phyloP scores from a whole-genome alignment of 805 yeast species.

The Yamadazyma ubonensis region DNA sequence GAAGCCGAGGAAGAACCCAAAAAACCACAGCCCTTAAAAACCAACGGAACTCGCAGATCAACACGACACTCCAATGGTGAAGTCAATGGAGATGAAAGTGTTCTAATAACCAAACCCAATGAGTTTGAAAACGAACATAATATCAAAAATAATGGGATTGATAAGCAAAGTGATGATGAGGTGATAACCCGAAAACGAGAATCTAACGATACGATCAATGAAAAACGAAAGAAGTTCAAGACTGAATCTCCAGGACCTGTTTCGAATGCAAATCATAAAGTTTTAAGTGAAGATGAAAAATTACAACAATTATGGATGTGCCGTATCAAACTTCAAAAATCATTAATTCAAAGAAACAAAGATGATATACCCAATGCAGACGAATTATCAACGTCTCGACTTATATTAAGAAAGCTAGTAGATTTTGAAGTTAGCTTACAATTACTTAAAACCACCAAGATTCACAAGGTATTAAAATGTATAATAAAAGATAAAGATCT shows the following conservation, averaged over 20 bases:
- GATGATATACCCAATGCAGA: slow-evolving; percentile 43
- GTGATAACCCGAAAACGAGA: slow-evolving; percentile 11
- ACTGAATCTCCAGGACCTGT: slow-evolving; percentile 17
- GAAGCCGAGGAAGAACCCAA: background rate
- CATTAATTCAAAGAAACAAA: slow-evolving; percentile 44
- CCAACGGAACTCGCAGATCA: background rate
- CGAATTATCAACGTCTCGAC: slow-evolving; percentile 42
- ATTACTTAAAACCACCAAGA: slow-evolving; percentile 43
- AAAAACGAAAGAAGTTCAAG: slow-evolving; percentile 13
- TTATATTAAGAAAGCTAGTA: slow-evolving; percentile 40
- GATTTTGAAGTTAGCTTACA: slow-evolving; percentile 43
- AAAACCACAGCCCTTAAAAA: slow-evolving; percentile 1
- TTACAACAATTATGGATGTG: slow-evolving; percentile 48
- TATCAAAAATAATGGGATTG: slow-evolving; percentile 3
- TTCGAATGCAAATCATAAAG: slow-evolving; percentile 4
- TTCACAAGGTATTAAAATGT: slow-evolving; percentile 53
- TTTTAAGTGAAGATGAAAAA: slow-evolving; percentile 36
- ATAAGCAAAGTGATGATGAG: slow-evolving; percentile 16
- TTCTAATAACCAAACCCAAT: too few species aligned
- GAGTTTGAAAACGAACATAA: slow-evolving; percentile 5
- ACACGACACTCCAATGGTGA: slow-evolving; percentile 11
- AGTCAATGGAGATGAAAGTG: slow-evolving; percentile 7
- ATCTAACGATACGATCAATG: slow-evolving; percentile 1
- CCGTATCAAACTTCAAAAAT: slow-evolving; percentile 48
- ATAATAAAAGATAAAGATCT: slow-evolving; percentile 40